Evolutionary conservation across 345 rosid genomes (phyloP), one percentile per base, ranked within the genome.

Genomic region (Populus deltoides): DNA sequence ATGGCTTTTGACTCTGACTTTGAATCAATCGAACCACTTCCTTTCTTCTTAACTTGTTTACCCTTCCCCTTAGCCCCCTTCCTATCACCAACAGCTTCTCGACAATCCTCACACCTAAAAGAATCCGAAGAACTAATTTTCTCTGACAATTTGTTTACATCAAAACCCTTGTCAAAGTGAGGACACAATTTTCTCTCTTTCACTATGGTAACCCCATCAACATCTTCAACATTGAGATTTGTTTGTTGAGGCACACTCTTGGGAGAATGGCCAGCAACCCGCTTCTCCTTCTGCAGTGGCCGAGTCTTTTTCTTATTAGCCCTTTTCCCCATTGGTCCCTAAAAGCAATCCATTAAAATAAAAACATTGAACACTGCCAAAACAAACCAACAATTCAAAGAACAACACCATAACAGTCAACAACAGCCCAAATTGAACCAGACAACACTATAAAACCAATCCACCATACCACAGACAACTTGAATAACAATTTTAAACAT

Each of bases 251-350:
- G 72, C 73, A 67, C 79, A 79, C 36, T 78, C 79, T 86, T 87
- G 43, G 82, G 85, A 66, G 92, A 70, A 62, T 29, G 80, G 61
- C 78, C 51, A 0, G 73, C 69, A 41, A 29, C 79, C 62, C 74
- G 84, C 81, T 87, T 92, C 82, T 87, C 96, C 86, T 86, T 91
- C 11, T 85, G 77, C 69, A 90, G 86, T 16, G 86, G 73, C 82
- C 94, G 90, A 49, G 1, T 3, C 22, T 82, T 83, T 87, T 86
- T 92, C 88, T 85, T 97, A 92, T 90, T 90, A 55, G 85, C 90
- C 79, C 83, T 92, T 89, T 92, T 97, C 86, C 96, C 99, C 99
- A 97, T 97, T 57, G 77, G 78, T 75, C 81, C 85, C 87, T 88
- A 78, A 24, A 82, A 73, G 75, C 27, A 81, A 84, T 53, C 72